Evolutionary conservation across 73 alveolate species (phyloP).

Genomic region (Tetrahymena malaccensis): DNA sequence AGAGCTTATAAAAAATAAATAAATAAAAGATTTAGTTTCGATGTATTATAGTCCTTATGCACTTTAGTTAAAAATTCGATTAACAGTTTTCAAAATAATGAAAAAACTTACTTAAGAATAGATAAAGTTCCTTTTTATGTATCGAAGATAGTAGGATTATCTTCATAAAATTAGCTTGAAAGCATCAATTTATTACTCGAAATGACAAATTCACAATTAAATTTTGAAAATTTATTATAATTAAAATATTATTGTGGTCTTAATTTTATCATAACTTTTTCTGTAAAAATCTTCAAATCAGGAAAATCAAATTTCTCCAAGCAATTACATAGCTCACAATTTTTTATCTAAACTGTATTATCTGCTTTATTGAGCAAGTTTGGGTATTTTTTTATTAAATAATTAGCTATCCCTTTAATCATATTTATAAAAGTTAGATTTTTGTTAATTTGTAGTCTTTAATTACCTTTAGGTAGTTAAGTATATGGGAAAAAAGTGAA

Average conservation of each 20-base stretch:
- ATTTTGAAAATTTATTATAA: no score
- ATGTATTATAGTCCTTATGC: background rate
- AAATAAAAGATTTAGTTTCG: background rate
- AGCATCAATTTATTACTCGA: background rate
- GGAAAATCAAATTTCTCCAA: background rate
- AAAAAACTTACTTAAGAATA: background rate
- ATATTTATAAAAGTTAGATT: no score
- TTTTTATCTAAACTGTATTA: background rate
- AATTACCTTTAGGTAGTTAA: background rate
- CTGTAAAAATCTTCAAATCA: background rate
- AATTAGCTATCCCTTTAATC: background rate
- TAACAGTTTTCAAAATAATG: no score
- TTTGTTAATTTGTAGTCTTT: no score
- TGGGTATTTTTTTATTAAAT: background rate
- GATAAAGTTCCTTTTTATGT: background rate
- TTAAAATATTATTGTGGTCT: background rate
- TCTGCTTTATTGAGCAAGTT: background rate
- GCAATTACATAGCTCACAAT: background rate
- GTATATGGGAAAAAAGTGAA: background rate
- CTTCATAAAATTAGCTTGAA: background rate
- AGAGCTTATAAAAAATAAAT: background rate
- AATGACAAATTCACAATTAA: background rate
- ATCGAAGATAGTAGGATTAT: background rate
- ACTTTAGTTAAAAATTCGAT: background rate
- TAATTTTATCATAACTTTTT: background rate